Evolutionary conservation across 495 filamentous ascomycete species (phyloP).

Genomic region (Gamarada debralockiae): DNA sequence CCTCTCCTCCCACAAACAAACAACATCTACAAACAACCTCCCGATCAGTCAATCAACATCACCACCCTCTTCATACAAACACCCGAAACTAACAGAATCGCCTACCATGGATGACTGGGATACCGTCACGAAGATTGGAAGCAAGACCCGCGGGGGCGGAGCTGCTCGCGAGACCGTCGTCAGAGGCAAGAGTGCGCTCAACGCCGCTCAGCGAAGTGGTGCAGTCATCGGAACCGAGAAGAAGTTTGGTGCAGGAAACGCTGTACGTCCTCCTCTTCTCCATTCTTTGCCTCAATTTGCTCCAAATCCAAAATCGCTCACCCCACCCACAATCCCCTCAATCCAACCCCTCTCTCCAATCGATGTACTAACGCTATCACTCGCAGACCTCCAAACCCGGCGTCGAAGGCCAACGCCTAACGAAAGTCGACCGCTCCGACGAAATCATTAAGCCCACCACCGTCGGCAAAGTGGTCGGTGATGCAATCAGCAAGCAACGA

Average conservation of each 20-base stretch:
- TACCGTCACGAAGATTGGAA: slow-evolving; percentile 87
- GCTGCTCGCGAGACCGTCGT: slow-evolving; percentile 78
- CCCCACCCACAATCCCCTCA: background rate
- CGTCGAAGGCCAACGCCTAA: slow-evolving; percentile 89
- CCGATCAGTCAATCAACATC: background rate
- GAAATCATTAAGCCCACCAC: slow-evolving; percentile 97
- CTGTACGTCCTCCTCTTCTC: slow-evolving; percentile 52
- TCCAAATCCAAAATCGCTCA: too few relatives aligned
- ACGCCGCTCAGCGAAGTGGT: slow-evolving; percentile 82
- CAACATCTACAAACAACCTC: background rate
- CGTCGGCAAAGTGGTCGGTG: slow-evolving; percentile 72
- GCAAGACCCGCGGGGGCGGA: slow-evolving; percentile 62
- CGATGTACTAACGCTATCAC: slow-evolving; percentile 1
- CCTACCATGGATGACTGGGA: slow-evolving; percentile 69
- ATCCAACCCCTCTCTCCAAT: background rate
- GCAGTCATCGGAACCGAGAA: slow-evolving; percentile 83
- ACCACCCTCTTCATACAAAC: background rate
- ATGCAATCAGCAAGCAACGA: slow-evolving; percentile 73
- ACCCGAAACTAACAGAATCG: slow-evolving; percentile 4
- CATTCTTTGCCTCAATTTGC: background rate
- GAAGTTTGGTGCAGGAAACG: slow-evolving; percentile 75
- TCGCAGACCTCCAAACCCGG: slow-evolving; percentile 51
- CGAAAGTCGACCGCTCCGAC: slow-evolving; percentile 96
- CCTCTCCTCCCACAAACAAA: background rate
- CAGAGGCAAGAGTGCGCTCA: slow-evolving; percentile 79